Evolutionary conservation across 2,329 filamentous ascomycete species (phyloP), one percentile per base, ranked within the genome.

Genomic region (Eurotiales sp.): DNA sequence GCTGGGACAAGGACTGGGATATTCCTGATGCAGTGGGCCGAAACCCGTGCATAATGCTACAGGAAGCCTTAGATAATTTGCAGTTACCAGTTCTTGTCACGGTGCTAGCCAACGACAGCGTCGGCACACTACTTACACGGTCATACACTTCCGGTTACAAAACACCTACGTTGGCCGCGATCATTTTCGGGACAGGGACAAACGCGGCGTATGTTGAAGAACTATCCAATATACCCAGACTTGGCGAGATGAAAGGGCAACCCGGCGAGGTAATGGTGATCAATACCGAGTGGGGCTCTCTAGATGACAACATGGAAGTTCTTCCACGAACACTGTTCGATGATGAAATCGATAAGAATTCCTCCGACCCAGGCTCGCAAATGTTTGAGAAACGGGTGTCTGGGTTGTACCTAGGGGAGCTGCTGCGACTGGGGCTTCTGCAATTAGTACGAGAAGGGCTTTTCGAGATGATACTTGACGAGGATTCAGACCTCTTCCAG

Each of bases 1-100:
- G 51, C 25, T 60, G 58, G 58, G 57, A 59, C 23, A 60, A 60
- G 44, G 54, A 57, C 12, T 60, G 57, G 57, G 55, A 60, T 53
- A 60, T 60, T 14, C 57, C 58, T 10, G 56, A 57, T 6, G 58
- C 58, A 2, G 11, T 60, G 2, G 58, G 57, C 40, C 49, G 25
- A 23, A 55, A 61, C 42, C 58, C 58, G 7, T 58, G 56, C 40
- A 21, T 45, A 4, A 56, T 61, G 56, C 34, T 61, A 23, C 59
- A 61, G 53, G 58, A 58, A 39, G 54, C 58, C 10, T 58, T 61
- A 17, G 56, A 61, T 19, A 41, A 48, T 22, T 45, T 55, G 29
- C 43, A 37, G 8, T 12, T 61, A 21, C 56, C 59, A 3, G 56
- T 61, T 8, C 10, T 27, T 36, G 59, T 61, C 15, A 52, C 54